phyloP scores from a whole-genome alignment of 2,329 filamentous ascomycete species.

The Pseudocercospora cruenta region DNA sequence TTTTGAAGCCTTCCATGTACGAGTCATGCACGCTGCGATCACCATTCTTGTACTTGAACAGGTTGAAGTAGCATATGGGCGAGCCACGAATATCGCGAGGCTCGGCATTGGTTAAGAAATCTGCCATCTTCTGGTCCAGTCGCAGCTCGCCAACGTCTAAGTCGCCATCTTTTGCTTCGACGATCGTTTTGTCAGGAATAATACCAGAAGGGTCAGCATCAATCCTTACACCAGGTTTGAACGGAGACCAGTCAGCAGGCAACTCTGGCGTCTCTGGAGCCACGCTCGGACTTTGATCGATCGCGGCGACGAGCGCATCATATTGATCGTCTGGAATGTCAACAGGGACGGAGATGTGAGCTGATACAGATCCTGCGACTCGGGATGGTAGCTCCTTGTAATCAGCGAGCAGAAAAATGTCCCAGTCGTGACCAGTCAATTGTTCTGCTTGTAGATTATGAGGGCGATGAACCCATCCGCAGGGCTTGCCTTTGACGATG shows the following conservation, averaged over 20 bases:
- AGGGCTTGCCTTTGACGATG: slow-evolving; percentile 19
- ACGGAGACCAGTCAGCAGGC: slow-evolving; percentile 6
- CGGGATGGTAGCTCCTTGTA: neutral
- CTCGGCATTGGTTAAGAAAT: slow-evolving; percentile 15
- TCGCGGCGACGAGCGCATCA: neutral
- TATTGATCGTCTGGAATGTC: slow-evolving; percentile 1
- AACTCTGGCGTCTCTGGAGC: slow-evolving; percentile 6
- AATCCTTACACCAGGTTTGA: neutral
- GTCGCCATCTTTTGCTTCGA: neutral
- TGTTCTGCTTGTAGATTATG: slow-evolving; percentile 14
- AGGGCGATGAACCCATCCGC: slow-evolving; percentile 25
- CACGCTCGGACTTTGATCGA: neutral
- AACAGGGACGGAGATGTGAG: slow-evolving; percentile 1
- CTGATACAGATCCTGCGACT: neutral
- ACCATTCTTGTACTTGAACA: slow-evolving; percentile 25
- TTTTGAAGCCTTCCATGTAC: slow-evolving; percentile 28
- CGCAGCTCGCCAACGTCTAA: slow-evolving; percentile 19
- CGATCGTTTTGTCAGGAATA: slow-evolving; percentile 2
- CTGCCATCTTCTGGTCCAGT: slow-evolving; percentile 23
- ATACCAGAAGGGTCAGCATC: neutral
- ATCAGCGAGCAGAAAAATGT: slow-evolving; percentile 20
- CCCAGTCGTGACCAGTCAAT: slow-evolving; percentile 14
- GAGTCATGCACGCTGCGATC: slow-evolving; percentile 21
- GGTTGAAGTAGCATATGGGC: slow-evolving; percentile 28
- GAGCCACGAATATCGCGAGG: slow-evolving; percentile 8